Conservation (phyloP, 2,329 filamentous ascomycete species). For the Harringtonia aguacate region DNA sequence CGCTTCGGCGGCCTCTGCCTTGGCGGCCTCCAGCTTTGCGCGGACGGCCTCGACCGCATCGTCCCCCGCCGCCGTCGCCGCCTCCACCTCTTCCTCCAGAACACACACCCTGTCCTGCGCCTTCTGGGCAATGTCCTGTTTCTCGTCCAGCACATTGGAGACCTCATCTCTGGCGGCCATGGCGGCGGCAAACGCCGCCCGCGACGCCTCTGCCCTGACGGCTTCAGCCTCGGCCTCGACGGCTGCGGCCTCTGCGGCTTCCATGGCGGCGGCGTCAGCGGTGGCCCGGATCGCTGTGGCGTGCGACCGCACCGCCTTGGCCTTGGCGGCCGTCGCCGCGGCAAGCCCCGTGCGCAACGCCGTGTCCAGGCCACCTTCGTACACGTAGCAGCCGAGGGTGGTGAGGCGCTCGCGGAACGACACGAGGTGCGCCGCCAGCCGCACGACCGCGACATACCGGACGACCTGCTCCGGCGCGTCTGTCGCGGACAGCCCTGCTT, state of each 20-base stretch:
- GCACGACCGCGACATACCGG: background rate
- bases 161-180: no score
- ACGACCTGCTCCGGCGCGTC: background rate
- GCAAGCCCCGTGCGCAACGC: background rate
- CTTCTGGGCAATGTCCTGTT: no score
- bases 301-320: background rate
- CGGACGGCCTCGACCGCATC: background rate
- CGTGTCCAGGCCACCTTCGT: background rate
- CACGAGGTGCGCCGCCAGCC: background rate
- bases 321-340: background rate
- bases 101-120: background rate
- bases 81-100: background rate
- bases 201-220: background rate
- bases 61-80: background rate
- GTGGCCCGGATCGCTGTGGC: background rate
- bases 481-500: background rate
- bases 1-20: background rate
- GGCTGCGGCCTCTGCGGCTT: background rate
- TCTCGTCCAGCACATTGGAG: no score
- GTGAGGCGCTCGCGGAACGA: background rate
- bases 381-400: background rate
- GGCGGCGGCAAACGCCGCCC: background rate
- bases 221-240: background rate
- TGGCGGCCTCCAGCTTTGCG: background rate
- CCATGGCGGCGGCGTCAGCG: background rate